Evolutionary conservation across 805 yeast genomes (phyloP).

Genomic region (Yamadazyma kitorensis): DNA sequence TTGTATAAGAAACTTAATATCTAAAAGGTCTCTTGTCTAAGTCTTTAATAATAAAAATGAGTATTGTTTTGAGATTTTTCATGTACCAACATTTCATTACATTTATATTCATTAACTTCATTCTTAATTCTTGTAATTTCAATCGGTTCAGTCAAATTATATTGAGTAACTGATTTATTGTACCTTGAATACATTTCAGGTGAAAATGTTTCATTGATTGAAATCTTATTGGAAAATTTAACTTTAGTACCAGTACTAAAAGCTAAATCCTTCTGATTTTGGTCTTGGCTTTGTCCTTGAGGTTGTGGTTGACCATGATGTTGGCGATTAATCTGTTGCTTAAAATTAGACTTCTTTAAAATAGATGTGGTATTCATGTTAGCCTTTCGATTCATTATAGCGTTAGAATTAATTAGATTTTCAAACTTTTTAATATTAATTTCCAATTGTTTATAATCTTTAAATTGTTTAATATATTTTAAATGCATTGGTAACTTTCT

Average conservation of each 20-base stretch:
- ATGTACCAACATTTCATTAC: slow-evolving; percentile 66
- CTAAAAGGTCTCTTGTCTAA: neutral
- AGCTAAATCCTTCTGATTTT: neutral
- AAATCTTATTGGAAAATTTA: slow-evolving; percentile 45
- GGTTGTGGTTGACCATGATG: neutral
- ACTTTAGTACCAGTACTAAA: slow-evolving; percentile 20
- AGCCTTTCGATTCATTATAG: slow-evolving; percentile 1
- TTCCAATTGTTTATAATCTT: slow-evolving; percentile 29
- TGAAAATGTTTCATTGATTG: slow-evolving; percentile 52
- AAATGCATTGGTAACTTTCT: slow-evolving; percentile 30
- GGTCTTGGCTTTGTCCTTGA: neutral
- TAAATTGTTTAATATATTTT: slow-evolving; percentile 34
- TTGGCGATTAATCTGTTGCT: neutral
- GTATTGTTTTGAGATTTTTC: slow-evolving; percentile 58
- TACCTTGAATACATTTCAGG: slow-evolving; percentile 52
- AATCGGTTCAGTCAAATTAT: slow-evolving; percentile 47
- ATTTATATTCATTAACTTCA: slow-evolving; percentile 64
- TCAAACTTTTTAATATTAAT: slow-evolving; percentile 31
- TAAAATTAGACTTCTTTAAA: too few species aligned
- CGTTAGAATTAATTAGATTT: slow-evolving; percentile 15
- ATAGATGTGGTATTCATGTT: slow-evolving; percentile 13
- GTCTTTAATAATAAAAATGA: slow-evolving; percentile 53
- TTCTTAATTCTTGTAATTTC: slow-evolving; percentile 55
- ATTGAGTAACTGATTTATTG: slow-evolving; percentile 51
- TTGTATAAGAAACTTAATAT: too few species aligned